Evolutionary conservation across 768 basidiomycete genomes (phyloP), one percentile per base, ranked within the genome.

Genomic region (Termitomyces sp.): DNA sequence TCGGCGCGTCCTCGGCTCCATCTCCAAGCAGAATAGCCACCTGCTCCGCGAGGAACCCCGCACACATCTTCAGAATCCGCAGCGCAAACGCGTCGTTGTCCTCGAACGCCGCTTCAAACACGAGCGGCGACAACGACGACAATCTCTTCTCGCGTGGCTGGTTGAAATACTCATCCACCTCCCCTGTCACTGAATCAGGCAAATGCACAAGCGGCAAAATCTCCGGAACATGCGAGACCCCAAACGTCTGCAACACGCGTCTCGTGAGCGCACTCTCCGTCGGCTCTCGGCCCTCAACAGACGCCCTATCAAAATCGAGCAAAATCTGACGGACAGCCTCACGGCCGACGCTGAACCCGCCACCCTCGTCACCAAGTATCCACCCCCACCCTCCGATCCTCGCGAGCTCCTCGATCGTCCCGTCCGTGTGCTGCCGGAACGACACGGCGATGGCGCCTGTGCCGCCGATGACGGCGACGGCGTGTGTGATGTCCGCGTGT

Each of bases 301-400:
- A 81, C 22, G 81, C 75, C 33, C 71, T 68, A 64, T 90, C 89
- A 38, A 80, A 76, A 56, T 85, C 83, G 7, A 76, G 63, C 52
- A 91, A 75, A 53, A 93, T 80, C 63, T 88, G 82, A 4, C 92
- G 87, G 22, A 93, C 69, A 0, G 91, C 81, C 68, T 91, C 90
- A 40, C 89, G 79, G 7, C 92, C 92, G 60, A 93, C 87, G 68
- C 89, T 82, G 67, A 84, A 94, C 12, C 92, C 92, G 22, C 90
- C 86, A 12, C 92, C 92, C 70, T 93, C 91, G 69, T 93, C 91
- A 7, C 91, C 90, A 12, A 92, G 77, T 20, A 92, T 85, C 89
- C 90, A 92, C 0, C 91, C 91, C 89, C 88, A 92, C 1, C 91
- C 91, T 4, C 91, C 91, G 35, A 84, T 80, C 7, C 91, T 81